Evolutionary conservation across 352 stramenopile genomes (phyloP).

Genomic region (Hyaloperonospora brassicae): DNA sequence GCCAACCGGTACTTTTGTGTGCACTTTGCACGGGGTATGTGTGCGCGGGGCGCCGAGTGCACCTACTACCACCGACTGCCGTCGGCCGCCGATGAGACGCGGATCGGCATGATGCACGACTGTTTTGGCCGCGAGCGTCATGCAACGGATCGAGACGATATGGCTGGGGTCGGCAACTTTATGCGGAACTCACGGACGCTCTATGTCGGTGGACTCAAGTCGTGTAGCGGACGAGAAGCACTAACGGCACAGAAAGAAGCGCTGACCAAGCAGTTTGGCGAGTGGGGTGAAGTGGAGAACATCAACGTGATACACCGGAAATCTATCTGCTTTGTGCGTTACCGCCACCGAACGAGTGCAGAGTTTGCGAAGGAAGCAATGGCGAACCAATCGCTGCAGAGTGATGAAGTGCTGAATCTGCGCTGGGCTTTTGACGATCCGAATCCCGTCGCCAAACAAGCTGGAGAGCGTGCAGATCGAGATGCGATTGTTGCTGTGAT

Average conservation of each 20-base stretch:
- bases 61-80: slow-evolving; percentile 89
- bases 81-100: slow-evolving; percentile 58
- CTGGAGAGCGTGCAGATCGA: slow-evolving; percentile 73
- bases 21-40: slow-evolving; percentile 89
- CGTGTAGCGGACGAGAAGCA: slow-evolving; percentile 34
- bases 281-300: slow-evolving; percentile 91
- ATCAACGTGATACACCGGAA: slow-evolving; percentile 91
- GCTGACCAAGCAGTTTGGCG: slow-evolving; percentile 84
- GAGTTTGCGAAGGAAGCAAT: slow-evolving; percentile 88
- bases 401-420: slow-evolving; percentile 87
- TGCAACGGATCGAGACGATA: slow-evolving; percentile 88
- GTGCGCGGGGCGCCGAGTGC: slow-evolving; percentile 81
- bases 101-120: slow-evolving; percentile 87
- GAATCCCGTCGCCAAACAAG: slow-evolving; percentile 88
- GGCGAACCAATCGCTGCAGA: slow-evolving; percentile 82
- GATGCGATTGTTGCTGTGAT: slow-evolving; percentile 87
- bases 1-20: slow-evolving; percentile 88
- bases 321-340: slow-evolving; percentile 88
- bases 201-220: slow-evolving; percentile 85
- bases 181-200: slow-evolving; percentile 87
- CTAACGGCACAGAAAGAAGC: slow-evolving; percentile 49
- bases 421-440: slow-evolving; percentile 91
- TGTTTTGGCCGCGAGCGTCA: slow-evolving; percentile 89
- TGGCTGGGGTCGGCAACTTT: slow-evolving; percentile 89
- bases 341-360: slow-evolving; percentile 64